phyloP scores from a whole-genome alignment of 2,329 filamentous ascomycete species.

The Paracoccidioides brasiliensis region DNA sequence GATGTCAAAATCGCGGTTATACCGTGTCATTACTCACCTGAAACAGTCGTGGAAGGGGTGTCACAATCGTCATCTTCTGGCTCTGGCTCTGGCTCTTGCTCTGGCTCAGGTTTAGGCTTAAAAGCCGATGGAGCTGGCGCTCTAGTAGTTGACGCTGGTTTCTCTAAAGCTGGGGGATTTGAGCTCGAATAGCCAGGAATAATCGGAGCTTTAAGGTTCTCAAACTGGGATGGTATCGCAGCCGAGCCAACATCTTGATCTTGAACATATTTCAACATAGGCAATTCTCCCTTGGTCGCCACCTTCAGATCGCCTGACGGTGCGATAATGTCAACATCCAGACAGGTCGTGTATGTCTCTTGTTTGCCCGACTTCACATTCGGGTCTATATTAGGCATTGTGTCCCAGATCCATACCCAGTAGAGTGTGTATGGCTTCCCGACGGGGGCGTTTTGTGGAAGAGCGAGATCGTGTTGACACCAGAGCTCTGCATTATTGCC shows the following conservation, averaged over 20 bases:
- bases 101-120: background rate
- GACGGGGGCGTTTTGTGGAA: constrained; percentile 53
- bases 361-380: constrained; percentile 29
- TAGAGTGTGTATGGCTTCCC: constrained; percentile 66
- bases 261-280: constrained; percentile 5
- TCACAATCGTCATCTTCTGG: background rate
- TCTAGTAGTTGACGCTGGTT: background rate
- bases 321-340: constrained; percentile 32
- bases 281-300: background rate
- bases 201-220: constrained; percentile 16
- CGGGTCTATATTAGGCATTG: constrained; percentile 28
- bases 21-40: background rate
- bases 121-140: background rate
- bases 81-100: background rate
- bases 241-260: constrained; percentile 27
- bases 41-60: background rate
- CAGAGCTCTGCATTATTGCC: constrained; percentile 47
- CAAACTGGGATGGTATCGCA: constrained; percentile 27
- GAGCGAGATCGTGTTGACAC: constrained; percentile 69
- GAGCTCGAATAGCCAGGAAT: constrained; percentile 2
- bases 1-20: background rate
- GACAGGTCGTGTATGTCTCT: constrained; percentile 38
- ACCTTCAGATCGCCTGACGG: background rate
- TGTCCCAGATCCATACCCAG: constrained; percentile 95
- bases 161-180: background rate